Evolutionary conservation across 176 grass and related monocot species (phyloP).

Genomic region (Carex littledalei): DNA sequence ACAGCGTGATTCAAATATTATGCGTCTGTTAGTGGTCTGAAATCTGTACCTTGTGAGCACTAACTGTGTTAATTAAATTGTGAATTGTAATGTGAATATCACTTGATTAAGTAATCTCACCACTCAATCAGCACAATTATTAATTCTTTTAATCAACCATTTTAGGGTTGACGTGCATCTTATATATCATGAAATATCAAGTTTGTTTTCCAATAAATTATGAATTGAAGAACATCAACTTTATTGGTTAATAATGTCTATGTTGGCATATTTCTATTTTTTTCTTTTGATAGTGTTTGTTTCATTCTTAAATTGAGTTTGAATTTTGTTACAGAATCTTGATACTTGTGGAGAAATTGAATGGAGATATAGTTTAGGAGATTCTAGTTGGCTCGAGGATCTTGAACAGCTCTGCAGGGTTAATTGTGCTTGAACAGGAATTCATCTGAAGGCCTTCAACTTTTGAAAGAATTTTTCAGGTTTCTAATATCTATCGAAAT

Average conservation of each 20-base stretch:
- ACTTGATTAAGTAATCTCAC: not conserved
- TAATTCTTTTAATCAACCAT: not conserved
- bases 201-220: not conserved
- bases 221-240: not conserved
- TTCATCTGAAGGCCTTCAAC: not conserved
- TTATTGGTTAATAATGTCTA: not conserved
- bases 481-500: not conserved
- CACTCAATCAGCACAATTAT: not conserved
- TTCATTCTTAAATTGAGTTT: not conserved
- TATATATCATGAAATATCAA: not conserved
- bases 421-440: not conserved
- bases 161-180: not conserved
- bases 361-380: constrained; percentile 8
- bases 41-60: not conserved
- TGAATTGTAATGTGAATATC: not conserved
- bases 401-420: not conserved
- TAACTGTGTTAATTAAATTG: not conserved
- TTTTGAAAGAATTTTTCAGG: not conserved
- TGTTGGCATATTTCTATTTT: not conserved
- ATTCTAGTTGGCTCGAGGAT: not conserved
- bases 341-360: not conserved
- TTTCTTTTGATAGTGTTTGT: not conserved
- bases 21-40: not conserved
- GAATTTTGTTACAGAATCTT: constrained; percentile 1
- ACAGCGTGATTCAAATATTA: not conserved